Evolutionary conservation across 768 basidiomycete species (phyloP).

Genomic region (Termitomyces sp.): DNA sequence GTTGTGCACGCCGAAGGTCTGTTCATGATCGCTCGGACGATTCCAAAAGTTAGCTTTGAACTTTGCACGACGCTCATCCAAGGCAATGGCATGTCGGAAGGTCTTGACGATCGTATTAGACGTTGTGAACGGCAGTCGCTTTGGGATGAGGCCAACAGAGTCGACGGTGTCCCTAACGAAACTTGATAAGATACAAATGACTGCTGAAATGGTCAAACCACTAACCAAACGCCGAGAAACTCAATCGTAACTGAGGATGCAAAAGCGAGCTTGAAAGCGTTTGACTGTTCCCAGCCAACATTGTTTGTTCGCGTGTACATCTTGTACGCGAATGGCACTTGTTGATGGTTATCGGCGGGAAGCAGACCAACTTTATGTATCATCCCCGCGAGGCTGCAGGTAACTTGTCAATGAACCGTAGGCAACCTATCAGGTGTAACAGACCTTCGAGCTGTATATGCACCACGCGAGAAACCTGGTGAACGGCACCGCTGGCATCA

Average conservation of each 20-base stretch:
- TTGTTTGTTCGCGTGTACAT: constrained; percentile 52
- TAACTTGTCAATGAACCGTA: neutral
- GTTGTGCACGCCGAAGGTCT: constrained; percentile 18
- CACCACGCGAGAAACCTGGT: constrained; percentile 55
- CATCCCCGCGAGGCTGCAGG: constrained; percentile 47
- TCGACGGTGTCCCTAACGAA: constrained; percentile 57
- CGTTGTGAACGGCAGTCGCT: constrained; percentile 51
- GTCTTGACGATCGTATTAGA: constrained; percentile 49
- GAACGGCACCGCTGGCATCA: neutral
- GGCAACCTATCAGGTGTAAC: neutral
- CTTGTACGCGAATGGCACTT: constrained; percentile 59
- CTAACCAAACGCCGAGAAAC: constrained; percentile 54
- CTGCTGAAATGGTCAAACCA: neutral
- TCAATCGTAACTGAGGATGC: constrained; percentile 48
- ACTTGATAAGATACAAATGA: neutral
- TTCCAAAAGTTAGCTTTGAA: constrained; percentile 53
- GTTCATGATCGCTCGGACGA: constrained; percentile 23
- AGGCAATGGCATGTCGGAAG: constrained; percentile 58
- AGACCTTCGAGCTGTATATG: constrained; percentile 53
- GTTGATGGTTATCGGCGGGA: constrained; percentile 42
- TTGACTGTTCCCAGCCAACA: constrained; percentile 40
- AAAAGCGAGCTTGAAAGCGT: constrained; percentile 52
- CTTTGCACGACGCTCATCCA: constrained; percentile 60
- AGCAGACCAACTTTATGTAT: constrained; percentile 46
- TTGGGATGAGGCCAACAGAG: constrained; percentile 51